Conservation (phyloP, 306 rosid genomes). For the Rosa chinensis region DNA sequence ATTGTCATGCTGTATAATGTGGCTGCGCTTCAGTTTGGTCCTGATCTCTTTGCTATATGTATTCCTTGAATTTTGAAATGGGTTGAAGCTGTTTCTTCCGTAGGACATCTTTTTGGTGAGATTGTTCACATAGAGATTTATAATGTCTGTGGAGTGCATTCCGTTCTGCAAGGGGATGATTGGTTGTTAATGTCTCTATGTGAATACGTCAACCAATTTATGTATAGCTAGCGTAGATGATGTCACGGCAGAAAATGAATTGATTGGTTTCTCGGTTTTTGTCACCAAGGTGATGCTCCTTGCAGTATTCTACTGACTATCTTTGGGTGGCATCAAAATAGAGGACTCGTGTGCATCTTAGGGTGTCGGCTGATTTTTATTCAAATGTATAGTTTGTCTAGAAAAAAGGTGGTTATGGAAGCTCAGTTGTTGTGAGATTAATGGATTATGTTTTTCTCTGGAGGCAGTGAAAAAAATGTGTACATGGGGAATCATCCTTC, state of each 20-base stretch:
- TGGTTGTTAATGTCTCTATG: neutral
- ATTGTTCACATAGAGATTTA: neutral
- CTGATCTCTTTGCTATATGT: neutral
- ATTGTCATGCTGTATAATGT: neutral
- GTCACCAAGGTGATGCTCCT: neutral
- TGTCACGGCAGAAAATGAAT: neutral
- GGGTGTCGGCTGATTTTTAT: neutral
- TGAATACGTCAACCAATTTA: no score
- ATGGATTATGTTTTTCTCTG: neutral
- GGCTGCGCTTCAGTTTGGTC: neutral
- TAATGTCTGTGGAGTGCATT: neutral
- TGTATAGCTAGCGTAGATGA: no score
- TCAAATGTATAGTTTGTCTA: neutral
- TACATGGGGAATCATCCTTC: neutral
- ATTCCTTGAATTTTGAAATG: neutral
- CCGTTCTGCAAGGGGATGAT: neutral
- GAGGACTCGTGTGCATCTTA: neutral
- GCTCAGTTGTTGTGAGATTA: neutral
- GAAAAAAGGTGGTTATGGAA: neutral
- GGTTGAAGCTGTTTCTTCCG: neutral
- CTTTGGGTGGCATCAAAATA: neutral
- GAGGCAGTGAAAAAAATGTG: neutral
- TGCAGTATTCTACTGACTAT: neutral
- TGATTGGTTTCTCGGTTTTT: neutral
- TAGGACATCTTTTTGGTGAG: neutral